Evolutionary conservation across 2,329 filamentous ascomycete species (phyloP).

Genomic region (Dothistroma pini): DNA sequence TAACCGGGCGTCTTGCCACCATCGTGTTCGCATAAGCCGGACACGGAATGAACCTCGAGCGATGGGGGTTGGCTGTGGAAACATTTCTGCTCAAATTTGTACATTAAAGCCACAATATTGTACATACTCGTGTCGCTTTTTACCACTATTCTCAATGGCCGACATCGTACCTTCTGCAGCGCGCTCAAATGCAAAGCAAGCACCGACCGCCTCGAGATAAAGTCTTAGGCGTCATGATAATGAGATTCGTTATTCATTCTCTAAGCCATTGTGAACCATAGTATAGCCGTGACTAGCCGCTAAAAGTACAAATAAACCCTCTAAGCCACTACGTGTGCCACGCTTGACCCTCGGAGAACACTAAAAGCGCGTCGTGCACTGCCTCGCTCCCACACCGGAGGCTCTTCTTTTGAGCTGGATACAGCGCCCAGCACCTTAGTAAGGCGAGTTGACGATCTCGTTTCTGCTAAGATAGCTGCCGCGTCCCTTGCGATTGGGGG

Average conservation of each 20-base stretch:
- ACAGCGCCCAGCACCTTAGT: conserved; percentile 35
- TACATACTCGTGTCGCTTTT: too few species aligned
- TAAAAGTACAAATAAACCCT: background rate
- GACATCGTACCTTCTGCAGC: too few species aligned
- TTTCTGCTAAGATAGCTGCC: conserved; percentile 73
- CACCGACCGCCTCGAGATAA: too few species aligned
- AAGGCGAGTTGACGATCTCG: conserved; percentile 76
- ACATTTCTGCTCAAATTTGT: too few species aligned
- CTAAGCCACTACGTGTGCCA: background rate
- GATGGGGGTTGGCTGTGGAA: too few species aligned
- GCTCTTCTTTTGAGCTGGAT: background rate
- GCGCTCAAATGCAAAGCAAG: too few species aligned
- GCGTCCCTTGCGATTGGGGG: conserved; percentile 29
- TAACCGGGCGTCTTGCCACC: conserved; percentile 6
- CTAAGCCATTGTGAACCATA: background rate
- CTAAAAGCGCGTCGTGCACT: background rate
- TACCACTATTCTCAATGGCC: too few species aligned
- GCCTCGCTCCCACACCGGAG: background rate
- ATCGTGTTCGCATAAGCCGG: background rate
- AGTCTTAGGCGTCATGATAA: too few species aligned
- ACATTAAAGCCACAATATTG: too few species aligned
- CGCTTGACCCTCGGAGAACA: background rate
- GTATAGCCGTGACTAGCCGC: background rate
- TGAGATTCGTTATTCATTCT: background rate
- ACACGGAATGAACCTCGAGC: background rate